A percentile compares a stretch with the other conserved stretches of the same genome.
Conservation (phyloP, 2,329 filamentous ascomycete genomes). For the Chaetothyriales sp. region DNA sequence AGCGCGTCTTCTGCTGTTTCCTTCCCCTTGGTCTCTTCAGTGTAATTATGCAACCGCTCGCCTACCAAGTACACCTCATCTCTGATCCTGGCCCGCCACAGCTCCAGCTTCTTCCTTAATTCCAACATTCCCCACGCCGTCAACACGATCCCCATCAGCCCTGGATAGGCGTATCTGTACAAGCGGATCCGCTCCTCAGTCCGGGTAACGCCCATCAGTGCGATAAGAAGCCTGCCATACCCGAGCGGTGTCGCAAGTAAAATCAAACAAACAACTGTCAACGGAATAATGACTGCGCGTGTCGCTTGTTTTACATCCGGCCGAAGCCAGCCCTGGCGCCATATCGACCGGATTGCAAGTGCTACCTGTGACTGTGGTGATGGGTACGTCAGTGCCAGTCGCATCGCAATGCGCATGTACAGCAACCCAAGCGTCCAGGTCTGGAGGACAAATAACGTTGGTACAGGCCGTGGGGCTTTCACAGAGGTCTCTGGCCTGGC, state of each 20-base stretch:
- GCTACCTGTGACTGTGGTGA: constrained; percentile 45
- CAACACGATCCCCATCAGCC: constrained; percentile 34
- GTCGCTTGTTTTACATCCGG: constrained; percentile 70
- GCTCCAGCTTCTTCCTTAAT: constrained; percentile 41
- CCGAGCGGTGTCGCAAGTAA: constrained; percentile 55
- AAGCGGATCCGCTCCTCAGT: constrained; percentile 26
- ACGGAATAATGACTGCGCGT: constrained; percentile 70
- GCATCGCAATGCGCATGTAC: constrained; percentile 63
- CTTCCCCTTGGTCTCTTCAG: not conserved
- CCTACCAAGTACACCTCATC: constrained; percentile 96
- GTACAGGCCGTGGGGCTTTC: constrained; percentile 23
- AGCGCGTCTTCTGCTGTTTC: not conserved
- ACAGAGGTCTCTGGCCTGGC: not conserved
- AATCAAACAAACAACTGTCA: constrained; percentile 42
- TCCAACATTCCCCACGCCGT: constrained; percentile 18
- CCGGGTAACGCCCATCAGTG: constrained; percentile 1
- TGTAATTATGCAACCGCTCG: constrained; percentile 75
- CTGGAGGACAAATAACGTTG: constrained; percentile 76
- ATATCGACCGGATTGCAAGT: constrained; percentile 56
- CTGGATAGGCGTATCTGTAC: constrained; percentile 62
- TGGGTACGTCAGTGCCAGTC: constrained; percentile 39
- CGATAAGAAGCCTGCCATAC: constrained; percentile 29
- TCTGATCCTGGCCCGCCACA: constrained; percentile 67
- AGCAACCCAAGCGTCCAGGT: constrained; percentile 87
- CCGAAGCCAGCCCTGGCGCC: constrained; percentile 59